Percentiles rank a stretch among this genome's conserved stretches.
phyloP scores from a whole-genome alignment of 805 yeast species.

The Sugiyamaella mastotermitis region DNA sequence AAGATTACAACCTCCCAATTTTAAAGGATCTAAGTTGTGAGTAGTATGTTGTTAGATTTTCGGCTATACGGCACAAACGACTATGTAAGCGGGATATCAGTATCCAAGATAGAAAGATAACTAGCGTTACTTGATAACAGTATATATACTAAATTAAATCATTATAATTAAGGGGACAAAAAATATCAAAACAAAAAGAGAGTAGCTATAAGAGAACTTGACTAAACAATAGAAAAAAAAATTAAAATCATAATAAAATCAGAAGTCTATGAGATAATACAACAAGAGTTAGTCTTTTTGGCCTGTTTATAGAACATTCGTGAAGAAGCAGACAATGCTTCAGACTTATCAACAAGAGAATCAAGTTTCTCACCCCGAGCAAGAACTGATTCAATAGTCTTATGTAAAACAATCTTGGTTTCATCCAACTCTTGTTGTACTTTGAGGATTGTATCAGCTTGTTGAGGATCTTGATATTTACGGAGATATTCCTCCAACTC shows the following conservation, averaged over 20 bases:
- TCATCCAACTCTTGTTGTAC: constrained; percentile 98
- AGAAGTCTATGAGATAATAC: constrained; percentile 52
- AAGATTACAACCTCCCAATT: constrained; percentile 47
- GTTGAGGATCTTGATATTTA: constrained; percentile 93
- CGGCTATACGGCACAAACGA: too few species aligned
- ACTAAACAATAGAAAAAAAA: constrained; percentile 1
- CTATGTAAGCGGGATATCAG: too few species aligned
- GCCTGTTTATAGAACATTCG: constrained; percentile 97
- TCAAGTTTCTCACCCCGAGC: constrained; percentile 97
- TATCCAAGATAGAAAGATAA: too few species aligned
- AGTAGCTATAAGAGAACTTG: neutral
- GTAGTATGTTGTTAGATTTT: too few species aligned
- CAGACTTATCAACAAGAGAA: constrained; percentile 89
- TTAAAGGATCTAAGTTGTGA: too few species aligned
- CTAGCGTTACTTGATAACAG: too few species aligned
- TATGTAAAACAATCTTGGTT: constrained; percentile 92
- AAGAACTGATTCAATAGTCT: constrained; percentile 88
- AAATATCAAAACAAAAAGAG: neutral
- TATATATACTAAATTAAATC: too few species aligned
- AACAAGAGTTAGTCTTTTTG: constrained; percentile 87
- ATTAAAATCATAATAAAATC: neutral
- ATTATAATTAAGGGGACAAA: neutral
- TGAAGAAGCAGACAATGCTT: constrained; percentile 80
- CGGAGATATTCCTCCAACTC: constrained; percentile 62
- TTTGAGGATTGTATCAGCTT: constrained; percentile 94